Evolutionary conservation across 495 filamentous ascomycete genomes (phyloP).

Genomic region (Aspergillus ostianus): DNA sequence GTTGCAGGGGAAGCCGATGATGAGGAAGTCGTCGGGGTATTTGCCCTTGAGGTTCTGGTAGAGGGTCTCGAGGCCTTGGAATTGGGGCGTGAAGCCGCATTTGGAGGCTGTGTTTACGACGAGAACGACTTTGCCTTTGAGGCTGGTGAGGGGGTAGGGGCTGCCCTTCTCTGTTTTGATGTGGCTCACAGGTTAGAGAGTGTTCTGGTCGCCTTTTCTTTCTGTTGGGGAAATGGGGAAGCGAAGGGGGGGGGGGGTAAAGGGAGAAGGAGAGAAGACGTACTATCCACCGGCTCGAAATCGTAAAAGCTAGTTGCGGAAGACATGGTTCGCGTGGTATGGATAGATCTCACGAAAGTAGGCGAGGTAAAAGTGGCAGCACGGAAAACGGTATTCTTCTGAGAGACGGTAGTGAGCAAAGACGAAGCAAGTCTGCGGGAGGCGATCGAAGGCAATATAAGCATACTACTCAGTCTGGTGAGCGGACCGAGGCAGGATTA

Average conservation of each 20-base stretch:
- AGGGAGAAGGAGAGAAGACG: slow-evolving; percentile 29
- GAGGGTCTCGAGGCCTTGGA: slow-evolving; percentile 82
- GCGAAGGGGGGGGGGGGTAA: slow-evolving; percentile 11
- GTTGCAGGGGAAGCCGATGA: slow-evolving; percentile 98
- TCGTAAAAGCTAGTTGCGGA: slow-evolving; percentile 89
- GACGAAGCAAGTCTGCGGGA: neutral
- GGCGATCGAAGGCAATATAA: neutral
- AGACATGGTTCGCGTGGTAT: slow-evolving; percentile 60
- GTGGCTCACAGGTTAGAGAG: slow-evolving; percentile 10
- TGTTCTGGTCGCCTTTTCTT: neutral
- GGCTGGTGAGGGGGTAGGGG: slow-evolving; percentile 62
- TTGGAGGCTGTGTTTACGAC: slow-evolving; percentile 98
- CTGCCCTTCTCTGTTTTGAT: slow-evolving; percentile 67
- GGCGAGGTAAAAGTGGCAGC: neutral
- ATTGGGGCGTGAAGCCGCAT: slow-evolving; percentile 99
- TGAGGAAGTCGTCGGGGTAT: slow-evolving; percentile 71
- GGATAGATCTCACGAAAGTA: neutral
- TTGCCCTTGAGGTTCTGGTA: slow-evolving; percentile 72
- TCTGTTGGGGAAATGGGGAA: slow-evolving; percentile 16
- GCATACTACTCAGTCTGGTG: neutral
- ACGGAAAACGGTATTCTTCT: neutral
- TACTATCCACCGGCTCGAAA: slow-evolving; percentile 82
- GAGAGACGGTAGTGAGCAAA: neutral
- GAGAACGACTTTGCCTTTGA: slow-evolving; percentile 89
- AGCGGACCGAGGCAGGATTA: neutral